Percentiles rank a stretch among this genome's conserved stretches.
These are phyloP conservation scores for Dicorynia guianensis DNA, from an alignment of 306 rosid species.

Conservation along the genomic window DNA sequence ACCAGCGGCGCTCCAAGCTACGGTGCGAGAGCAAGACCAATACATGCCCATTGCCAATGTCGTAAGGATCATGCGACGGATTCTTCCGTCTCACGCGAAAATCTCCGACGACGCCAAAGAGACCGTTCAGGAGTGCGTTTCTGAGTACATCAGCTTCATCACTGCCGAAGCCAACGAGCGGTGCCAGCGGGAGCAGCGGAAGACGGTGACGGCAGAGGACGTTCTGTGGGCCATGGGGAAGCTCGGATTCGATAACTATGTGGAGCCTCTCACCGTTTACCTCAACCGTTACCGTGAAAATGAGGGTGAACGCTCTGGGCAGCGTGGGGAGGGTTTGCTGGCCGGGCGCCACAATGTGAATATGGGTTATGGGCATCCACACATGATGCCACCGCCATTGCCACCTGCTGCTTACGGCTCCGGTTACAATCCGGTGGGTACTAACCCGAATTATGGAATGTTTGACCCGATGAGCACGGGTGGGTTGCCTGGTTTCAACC, in stretches of 20 bases:
- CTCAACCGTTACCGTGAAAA: slow-evolving; percentile 48
- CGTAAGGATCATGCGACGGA: slow-evolving; percentile 54
- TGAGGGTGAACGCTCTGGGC: background rate
- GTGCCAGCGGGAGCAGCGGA: slow-evolving; percentile 56
- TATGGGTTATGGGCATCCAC: too few relatives aligned
- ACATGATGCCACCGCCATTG: too few relatives aligned
- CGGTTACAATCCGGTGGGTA: too few relatives aligned
- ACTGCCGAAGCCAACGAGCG: slow-evolving; percentile 62
- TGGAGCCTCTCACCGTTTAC: slow-evolving; percentile 42
- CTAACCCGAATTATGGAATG: too few relatives aligned
- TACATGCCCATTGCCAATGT: slow-evolving; percentile 62
- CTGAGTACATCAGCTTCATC: slow-evolving; percentile 66
- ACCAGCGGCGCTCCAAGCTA: background rate
- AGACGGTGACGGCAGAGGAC: slow-evolving; percentile 60
- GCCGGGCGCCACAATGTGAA: too few relatives aligned
- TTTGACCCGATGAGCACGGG: too few relatives aligned
- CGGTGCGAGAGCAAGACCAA: slow-evolving; percentile 57
- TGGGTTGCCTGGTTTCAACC: too few relatives aligned
- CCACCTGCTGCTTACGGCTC: too few relatives aligned
- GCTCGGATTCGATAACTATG: slow-evolving; percentile 59
- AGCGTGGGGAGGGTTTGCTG: too few relatives aligned
- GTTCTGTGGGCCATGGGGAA: slow-evolving; percentile 57
- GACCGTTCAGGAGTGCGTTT: slow-evolving; percentile 52
- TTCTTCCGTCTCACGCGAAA: slow-evolving; percentile 54
- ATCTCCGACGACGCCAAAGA: slow-evolving; percentile 63